These are phyloP conservation scores for Cystofilobasidium macerans DNA, from an alignment of 768 basidiomycete genomes.

Conservation along the genomic window DNA sequence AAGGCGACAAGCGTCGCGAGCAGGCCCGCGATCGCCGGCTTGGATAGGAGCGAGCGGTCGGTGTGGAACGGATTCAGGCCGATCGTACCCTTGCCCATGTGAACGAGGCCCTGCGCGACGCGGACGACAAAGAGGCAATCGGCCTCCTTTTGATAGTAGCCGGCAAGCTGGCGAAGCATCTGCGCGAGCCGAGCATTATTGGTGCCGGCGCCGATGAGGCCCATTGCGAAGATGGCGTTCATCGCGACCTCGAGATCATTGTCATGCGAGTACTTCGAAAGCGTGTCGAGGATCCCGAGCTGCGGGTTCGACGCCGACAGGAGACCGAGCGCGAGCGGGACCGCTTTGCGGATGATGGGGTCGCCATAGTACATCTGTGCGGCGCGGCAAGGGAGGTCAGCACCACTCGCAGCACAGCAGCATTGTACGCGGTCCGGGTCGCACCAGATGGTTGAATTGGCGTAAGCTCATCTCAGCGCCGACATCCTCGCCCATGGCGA, in stretches of 20 bases:
- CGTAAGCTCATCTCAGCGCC: constrained; percentile 96
- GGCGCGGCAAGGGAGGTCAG: not conserved
- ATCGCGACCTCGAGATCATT: constrained; percentile 92
- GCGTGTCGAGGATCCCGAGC: constrained; percentile 83
- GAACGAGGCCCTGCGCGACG: constrained; percentile 80
- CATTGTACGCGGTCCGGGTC: too few relatives aligned
- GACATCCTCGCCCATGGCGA: constrained; percentile 97
- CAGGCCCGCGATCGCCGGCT: constrained; percentile 77
- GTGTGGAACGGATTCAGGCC: constrained; percentile 93
- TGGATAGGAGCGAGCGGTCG: constrained; percentile 79
- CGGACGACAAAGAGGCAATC: constrained; percentile 94
- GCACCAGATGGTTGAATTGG: constrained; percentile 90
- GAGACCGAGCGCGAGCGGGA: constrained; percentile 89
- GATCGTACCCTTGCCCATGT: constrained; percentile 99
- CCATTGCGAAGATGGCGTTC: constrained; percentile 98
- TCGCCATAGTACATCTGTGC: constrained; percentile 95
- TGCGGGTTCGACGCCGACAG: constrained; percentile 93
- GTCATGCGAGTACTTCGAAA: constrained; percentile 98
- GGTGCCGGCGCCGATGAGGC: constrained; percentile 93
- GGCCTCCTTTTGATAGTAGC: constrained; percentile 96
- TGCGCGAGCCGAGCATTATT: constrained; percentile 96
- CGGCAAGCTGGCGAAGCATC: constrained; percentile 91
- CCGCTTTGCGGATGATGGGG: constrained; percentile 75
- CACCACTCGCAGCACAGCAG: too few relatives aligned
- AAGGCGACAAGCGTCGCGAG: constrained; percentile 81